These are phyloP conservation scores for Ceratocystis harringtonii DNA, from an alignment of 2,329 filamentous ascomycete species.

Conservation along the genomic window DNA sequence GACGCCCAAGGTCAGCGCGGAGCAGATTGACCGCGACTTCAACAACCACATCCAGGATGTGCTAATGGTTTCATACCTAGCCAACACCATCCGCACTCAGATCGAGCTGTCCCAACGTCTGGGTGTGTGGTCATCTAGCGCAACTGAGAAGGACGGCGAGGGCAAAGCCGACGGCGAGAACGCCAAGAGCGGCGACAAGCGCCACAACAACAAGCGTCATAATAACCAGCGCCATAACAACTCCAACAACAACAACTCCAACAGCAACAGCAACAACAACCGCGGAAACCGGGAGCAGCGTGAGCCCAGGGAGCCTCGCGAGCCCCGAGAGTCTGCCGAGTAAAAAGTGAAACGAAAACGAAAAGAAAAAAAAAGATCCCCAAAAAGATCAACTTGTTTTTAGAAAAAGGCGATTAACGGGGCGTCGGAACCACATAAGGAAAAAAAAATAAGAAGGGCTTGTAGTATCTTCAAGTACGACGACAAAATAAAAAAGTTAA, in stretches of 20 bases:
- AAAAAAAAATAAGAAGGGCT: constrained; percentile 16
- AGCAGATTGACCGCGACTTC: constrained; percentile 92
- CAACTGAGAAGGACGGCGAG: constrained; percentile 35
- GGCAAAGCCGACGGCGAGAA: constrained; percentile 31
- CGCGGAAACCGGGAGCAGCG: constrained; percentile 27
- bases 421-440: neutral
- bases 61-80: constrained; percentile 91
- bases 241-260: constrained; percentile 32
- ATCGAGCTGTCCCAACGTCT: constrained; percentile 94
- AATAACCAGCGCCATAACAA: constrained; percentile 26
- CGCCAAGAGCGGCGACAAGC: constrained; percentile 31
- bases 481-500: constrained; percentile 1
- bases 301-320: constrained; percentile 15
- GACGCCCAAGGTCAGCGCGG: constrained; percentile 82
- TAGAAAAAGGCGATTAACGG: neutral
- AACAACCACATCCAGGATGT: constrained; percentile 99
- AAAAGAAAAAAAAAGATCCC: constrained; percentile 7
- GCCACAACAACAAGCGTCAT: constrained; percentile 33
- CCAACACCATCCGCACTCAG: constrained; percentile 97
- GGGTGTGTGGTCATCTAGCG: constrained; percentile 56
- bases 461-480: neutral
- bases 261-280: constrained; percentile 35
- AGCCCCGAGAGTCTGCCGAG: constrained; percentile 22
- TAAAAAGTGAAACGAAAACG: constrained; percentile 20
- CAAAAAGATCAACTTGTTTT: neutral